Conservation (phyloP, 129 eudicot species). For the Flaveria ramosissima region DNA sequence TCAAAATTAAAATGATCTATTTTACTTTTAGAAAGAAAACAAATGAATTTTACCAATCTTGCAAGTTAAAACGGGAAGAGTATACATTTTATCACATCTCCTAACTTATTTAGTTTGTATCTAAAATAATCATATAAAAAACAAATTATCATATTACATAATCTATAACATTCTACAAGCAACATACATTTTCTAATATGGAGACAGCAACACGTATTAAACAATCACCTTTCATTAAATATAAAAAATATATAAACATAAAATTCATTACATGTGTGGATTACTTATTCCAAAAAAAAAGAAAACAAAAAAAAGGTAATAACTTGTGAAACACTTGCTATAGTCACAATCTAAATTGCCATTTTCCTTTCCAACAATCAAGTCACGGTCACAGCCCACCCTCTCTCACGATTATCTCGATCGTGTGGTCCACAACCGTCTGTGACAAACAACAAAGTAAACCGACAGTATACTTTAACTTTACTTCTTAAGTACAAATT, state of each 20-base stretch:
- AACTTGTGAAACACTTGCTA: conserved; percentile 30
- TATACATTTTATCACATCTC: too few species aligned
- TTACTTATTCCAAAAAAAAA: conserved; percentile 21
- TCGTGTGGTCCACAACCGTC: conserved; percentile 29
- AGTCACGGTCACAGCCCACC: conserved; percentile 23
- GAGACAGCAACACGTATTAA: conserved; percentile 1
- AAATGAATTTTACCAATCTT: too few species aligned
- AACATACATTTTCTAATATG: neutral
- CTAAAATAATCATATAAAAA: too few species aligned
- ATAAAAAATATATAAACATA: neutral
- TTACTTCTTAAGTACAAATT: neutral
- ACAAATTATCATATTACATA: neutral
- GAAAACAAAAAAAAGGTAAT: neutral
- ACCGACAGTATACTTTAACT: conserved; percentile 24
- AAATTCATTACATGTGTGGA: conserved; percentile 35
- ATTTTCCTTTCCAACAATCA: conserved; percentile 31
- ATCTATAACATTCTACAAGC: neutral
- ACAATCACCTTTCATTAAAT: conserved; percentile 25
- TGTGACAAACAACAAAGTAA: conserved; percentile 28
- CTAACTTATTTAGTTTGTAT: too few species aligned
- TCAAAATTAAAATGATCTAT: too few species aligned
- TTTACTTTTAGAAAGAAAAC: too few species aligned
- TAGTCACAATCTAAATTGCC: conserved; percentile 34
- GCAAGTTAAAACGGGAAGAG: too few species aligned
- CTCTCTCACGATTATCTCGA: neutral